Base-by-base conservation (phyloP, 1,139 yeast species). In the Geotrichum reessii region DNA sequence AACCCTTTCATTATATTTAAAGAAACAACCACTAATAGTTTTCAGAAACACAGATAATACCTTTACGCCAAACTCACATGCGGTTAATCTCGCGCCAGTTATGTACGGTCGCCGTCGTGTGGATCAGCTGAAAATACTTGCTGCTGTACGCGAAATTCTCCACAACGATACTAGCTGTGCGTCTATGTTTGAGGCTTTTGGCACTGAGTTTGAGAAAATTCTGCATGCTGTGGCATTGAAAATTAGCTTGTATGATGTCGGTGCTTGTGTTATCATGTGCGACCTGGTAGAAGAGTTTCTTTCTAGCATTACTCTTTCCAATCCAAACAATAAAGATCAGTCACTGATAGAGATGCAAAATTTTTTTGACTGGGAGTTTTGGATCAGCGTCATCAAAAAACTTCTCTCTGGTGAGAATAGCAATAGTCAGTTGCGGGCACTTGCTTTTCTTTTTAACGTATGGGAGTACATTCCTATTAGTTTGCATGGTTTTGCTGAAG, bases 381-480 rank as follows among this genome's bases (percentile, higher is more conserved):
- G 96, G 96, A 70, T 86, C 11, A 76, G 79, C 58, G 85, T 78
- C 22, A 76, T 81, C 62, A 76, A 81, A 64, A 81, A 87, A 85
- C 71, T 87, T 25, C 69, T 76, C 12, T 27, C 46, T 6, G 81
- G 89, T 8, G 84, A 83, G 57, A 88, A 83, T 68, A 76, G 84
- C 61, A 86, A 83, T 64, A 78, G 81, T 25, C 81, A 86, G 60
- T 74, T 86, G 48, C 81, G 87, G 62, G 82, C 83, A 22, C 70
- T 88, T 52, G 82, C 92, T 2, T 80, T 85, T 61, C 70, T 89
- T 58, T 88, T 85, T 73, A 86, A 87, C 68, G 71, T 84, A 2
- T 89, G 96, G 95, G 86, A 84, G 55, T 73, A 78, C 64, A 76
- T 89, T n/a, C 93, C 96, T 0, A 64, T 67, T 67, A 66, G 56